Percentiles rank a stretch among this genome's conserved stretches.
phyloP scores from a whole-genome alignment of 352 stramenopile genomes.

The Globisporangium paroecandrum region DNA sequence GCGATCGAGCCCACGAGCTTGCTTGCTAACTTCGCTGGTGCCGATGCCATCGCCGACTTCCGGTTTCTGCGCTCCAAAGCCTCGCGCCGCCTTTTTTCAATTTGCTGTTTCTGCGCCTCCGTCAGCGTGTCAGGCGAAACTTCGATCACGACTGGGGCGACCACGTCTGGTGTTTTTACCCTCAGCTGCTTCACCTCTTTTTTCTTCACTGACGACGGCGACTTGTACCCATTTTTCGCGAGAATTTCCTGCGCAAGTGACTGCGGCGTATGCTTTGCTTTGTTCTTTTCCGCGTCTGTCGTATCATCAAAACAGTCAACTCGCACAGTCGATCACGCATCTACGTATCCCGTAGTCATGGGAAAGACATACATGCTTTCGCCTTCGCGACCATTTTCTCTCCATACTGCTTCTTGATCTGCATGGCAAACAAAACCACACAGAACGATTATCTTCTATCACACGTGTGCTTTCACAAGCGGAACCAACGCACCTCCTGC shows the following conservation, averaged over 20 bases:
- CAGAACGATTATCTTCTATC: too few relatives aligned
- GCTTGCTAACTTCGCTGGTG: not conserved
- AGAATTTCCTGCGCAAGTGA: constrained; percentile 63
- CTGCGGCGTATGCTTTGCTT: constrained; percentile 50
- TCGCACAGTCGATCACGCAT: not conserved
- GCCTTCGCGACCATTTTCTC: constrained; percentile 70
- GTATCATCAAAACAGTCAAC: not conserved
- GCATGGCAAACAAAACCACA: not conserved
- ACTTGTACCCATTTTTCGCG: constrained; percentile 52
- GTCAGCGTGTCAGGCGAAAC: constrained; percentile 43
- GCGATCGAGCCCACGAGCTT: not conserved
- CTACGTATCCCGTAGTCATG: not conserved
- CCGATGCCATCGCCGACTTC: not conserved
- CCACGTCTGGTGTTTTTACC: not conserved
- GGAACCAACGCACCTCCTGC: constrained; percentile 36
- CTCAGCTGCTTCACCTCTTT: not conserved
- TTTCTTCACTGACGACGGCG: constrained; percentile 1
- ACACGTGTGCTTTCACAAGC: not conserved
- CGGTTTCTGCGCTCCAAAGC: constrained; percentile 56
- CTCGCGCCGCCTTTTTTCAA: constrained; percentile 51
- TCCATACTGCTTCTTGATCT: constrained; percentile 67
- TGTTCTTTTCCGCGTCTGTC: constrained; percentile 51
- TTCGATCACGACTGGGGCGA: constrained; percentile 17
- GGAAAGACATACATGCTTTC: constrained; percentile 46
- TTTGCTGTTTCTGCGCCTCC: constrained; percentile 42